A percentile compares a stretch with the other conserved stretches of the same genome.
These are phyloP conservation scores for Leersia perrieri DNA, from an alignment of 176 grass and related monocot genomes.

Conservation along the genomic window DNA sequence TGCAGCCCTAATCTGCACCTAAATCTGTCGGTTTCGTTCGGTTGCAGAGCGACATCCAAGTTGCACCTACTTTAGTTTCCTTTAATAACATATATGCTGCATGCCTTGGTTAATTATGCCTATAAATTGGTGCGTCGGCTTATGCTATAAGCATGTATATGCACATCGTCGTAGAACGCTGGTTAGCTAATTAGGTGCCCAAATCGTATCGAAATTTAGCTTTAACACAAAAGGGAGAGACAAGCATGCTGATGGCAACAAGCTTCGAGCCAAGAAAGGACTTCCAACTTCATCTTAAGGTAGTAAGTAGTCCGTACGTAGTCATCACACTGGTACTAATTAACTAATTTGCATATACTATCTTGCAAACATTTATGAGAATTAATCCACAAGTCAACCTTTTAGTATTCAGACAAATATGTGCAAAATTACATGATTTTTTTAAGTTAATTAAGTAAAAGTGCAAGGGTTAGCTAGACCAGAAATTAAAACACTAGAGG, in stretches of 20 bases:
- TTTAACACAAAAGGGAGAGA: neutral
- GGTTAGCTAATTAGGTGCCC: neutral
- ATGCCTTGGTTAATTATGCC: neutral
- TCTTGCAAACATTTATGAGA: too few relatives aligned
- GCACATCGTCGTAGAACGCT: too few relatives aligned
- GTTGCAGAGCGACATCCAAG: neutral
- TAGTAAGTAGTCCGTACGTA: neutral
- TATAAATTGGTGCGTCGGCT: conserved; percentile 28
- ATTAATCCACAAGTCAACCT: too few relatives aligned
- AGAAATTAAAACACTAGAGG: too few relatives aligned
- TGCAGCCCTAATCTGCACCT: neutral
- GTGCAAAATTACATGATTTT: neutral
- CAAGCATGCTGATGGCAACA: neutral
- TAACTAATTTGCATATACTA: too few relatives aligned
- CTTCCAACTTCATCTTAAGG: too few relatives aligned
- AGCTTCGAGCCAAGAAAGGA: neutral
- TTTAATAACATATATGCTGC: too few relatives aligned
- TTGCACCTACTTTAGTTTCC: conserved; percentile 5
- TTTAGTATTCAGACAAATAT: too few relatives aligned
- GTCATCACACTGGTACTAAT: neutral
- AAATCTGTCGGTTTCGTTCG: neutral
- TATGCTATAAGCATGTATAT: neutral
- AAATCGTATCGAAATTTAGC: neutral
- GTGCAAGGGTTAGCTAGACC: too few relatives aligned
- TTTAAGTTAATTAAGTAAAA: too few relatives aligned